These are phyloP conservation scores for Suillus cothurnatus DNA, from an alignment of 768 basidiomycete species.

Conservation along the genomic window DNA sequence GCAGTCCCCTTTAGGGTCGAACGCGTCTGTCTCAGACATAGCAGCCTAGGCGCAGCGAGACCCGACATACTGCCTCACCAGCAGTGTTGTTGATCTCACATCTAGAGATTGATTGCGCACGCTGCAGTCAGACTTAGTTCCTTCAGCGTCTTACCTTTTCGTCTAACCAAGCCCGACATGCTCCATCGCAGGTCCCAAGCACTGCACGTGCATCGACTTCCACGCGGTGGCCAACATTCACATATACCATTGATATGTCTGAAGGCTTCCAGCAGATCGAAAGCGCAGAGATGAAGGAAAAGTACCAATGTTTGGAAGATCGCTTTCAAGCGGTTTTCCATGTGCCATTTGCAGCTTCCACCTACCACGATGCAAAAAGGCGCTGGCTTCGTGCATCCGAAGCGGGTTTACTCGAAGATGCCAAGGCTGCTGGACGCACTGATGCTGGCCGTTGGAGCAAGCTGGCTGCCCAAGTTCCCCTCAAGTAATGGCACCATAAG, in stretches of 20 bases:
- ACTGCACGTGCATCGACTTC: background rate
- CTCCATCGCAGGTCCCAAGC: background rate
- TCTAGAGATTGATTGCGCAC: too few relatives aligned
- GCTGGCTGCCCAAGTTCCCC: background rate
- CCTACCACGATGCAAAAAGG: background rate
- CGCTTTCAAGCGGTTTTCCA: background rate
- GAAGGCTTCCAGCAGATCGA: background rate
- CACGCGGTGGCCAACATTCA: background rate
- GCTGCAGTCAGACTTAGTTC: too few relatives aligned
- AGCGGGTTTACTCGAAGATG: background rate
- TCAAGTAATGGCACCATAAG: background rate
- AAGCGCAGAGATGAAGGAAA: background rate
- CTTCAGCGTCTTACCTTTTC: background rate
- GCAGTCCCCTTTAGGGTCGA: too few relatives aligned
- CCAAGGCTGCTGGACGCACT: background rate
- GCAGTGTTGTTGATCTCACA: too few relatives aligned
- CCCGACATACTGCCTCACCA: too few relatives aligned
- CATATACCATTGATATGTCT: background rate
- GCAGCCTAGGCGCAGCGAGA: too few relatives aligned
- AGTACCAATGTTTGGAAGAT: background rate
- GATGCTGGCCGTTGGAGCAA: background rate
- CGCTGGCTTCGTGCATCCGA: background rate
- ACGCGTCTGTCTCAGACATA: too few relatives aligned
- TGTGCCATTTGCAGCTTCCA: background rate
- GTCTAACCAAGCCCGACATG: background rate